Conservation (phyloP, 2,329 filamentous ascomycete genomes). For the Epichloe uncinata region DNA sequence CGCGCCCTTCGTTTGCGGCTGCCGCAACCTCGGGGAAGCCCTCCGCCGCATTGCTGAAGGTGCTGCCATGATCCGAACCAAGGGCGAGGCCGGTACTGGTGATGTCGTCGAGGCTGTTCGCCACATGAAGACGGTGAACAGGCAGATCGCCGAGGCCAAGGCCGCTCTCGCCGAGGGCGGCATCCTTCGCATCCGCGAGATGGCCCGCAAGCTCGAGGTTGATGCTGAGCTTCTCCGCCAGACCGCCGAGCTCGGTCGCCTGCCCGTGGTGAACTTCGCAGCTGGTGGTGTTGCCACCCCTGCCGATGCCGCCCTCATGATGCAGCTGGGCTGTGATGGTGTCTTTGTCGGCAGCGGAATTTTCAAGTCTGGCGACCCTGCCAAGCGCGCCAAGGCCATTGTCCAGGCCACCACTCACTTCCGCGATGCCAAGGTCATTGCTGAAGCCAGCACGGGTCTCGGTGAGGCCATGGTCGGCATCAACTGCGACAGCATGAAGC, state of each 20-base stretch:
- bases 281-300: conserved; percentile 99
- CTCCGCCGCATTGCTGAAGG: conserved; percentile 83
- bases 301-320: conserved; percentile 90
- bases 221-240: conserved; percentile 71
- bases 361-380: conserved; percentile 90
- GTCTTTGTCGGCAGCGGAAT: conserved; percentile 96
- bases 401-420: conserved; percentile 89
- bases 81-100: conserved; percentile 93
- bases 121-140: conserved; percentile 85
- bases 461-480: conserved; percentile 99
- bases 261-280: conserved; percentile 96
- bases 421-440: conserved; percentile 71
- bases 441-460: conserved; percentile 73
- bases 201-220: conserved; percentile 70
- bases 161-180: conserved; percentile 50
- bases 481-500: conserved; percentile 65
- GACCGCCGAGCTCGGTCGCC: conserved; percentile 71
- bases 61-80: conserved; percentile 97
- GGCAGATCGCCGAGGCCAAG: conserved; percentile 69
- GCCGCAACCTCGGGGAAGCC: conserved; percentile 86
- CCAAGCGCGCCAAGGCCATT: conserved; percentile 83
- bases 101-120: conserved; percentile 94
- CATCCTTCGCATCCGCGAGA: conserved; percentile 44
- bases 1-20: conserved; percentile 91
- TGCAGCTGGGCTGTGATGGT: conserved; percentile 96